phyloP scores from a whole-genome alignment of 768 basidiomycete genomes.

The Boletus barrowsii region DNA sequence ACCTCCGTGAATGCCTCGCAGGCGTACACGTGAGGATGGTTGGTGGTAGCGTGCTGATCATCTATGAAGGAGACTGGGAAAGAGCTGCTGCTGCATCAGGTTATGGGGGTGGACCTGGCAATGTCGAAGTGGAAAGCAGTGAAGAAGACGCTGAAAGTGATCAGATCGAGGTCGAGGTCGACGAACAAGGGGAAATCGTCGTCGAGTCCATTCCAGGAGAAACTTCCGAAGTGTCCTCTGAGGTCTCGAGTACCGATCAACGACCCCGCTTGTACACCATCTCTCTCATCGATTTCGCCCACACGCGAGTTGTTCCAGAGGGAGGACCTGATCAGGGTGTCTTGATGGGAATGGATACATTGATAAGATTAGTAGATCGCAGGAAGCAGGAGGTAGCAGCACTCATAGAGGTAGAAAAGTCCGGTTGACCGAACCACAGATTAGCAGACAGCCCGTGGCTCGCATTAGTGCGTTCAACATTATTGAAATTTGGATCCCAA shows the following conservation, averaged over 20 bases:
- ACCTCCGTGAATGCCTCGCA: conserved; percentile 49
- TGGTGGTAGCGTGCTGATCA: conserved; percentile 74
- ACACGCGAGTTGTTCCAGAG: conserved; percentile 66
- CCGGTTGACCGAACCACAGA: neutral
- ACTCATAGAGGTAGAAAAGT: neutral
- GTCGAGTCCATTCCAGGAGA: conserved; percentile 18
- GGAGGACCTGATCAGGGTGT: conserved; percentile 80
- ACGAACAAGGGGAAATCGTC: conserved; percentile 25
- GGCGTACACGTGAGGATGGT: conserved; percentile 73
- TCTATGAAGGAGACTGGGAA: conserved; percentile 67
- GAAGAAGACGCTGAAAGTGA: conserved; percentile 39
- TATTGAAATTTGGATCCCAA: neutral
- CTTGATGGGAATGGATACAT: conserved; percentile 66
- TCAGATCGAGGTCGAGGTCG: conserved; percentile 36
- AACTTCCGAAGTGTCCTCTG: conserved; percentile 28
- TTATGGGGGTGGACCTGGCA: conserved; percentile 34
- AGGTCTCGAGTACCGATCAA: conserved; percentile 33
- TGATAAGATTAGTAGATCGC: conserved; percentile 57
- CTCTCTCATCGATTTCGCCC: conserved; percentile 93
- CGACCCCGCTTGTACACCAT: conserved; percentile 45
- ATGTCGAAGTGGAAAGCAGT: conserved; percentile 25
- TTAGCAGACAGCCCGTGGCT: neutral
- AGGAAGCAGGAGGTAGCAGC: conserved; percentile 46
- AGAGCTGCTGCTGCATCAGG: conserved; percentile 33
- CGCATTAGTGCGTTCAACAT: neutral